A percentile compares a stretch with the other conserved stretches of the same genome.
These are phyloP conservation scores for Ciborinia camelliae DNA, from an alignment of 2,329 filamentous ascomycete genomes.

Conservation along the genomic window DNA sequence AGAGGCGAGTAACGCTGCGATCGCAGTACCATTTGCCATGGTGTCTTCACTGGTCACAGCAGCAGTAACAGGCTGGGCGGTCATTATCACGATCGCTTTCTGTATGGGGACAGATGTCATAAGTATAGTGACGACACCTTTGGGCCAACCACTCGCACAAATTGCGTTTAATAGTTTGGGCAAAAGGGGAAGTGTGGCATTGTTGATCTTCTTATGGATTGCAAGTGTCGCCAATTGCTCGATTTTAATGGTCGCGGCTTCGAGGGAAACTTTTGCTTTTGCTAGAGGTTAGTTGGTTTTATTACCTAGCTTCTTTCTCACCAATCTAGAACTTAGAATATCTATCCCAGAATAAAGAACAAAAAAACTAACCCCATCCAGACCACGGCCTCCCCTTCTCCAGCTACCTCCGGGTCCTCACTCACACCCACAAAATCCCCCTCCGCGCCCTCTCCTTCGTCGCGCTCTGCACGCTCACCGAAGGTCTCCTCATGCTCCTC, in stretches of 20 bases:
- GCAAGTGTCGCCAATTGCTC: slow-evolving; percentile 36
- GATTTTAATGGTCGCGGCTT: slow-evolving; percentile 37
- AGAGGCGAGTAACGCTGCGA: slow-evolving; percentile 36
- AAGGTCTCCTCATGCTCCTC: slow-evolving; percentile 38
- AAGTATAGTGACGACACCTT: slow-evolving; percentile 45
- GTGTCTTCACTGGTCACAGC: slow-evolving; percentile 33
- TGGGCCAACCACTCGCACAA: slow-evolving; percentile 53
- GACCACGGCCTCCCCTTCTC: slow-evolving; percentile 37
- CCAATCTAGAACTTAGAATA: no score
- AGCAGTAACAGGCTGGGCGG: slow-evolving; percentile 49
- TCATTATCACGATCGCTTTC: slow-evolving; percentile 56
- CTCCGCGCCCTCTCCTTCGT: slow-evolving; percentile 35
- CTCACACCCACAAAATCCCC: slow-evolving; percentile 33
- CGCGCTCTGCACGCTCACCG: slow-evolving; percentile 30
- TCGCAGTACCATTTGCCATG: slow-evolving; percentile 38
- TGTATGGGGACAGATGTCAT: slow-evolving; percentile 49
- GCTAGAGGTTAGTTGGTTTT: slow-evolving; percentile 31
- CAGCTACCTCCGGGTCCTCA: slow-evolving; percentile 33
- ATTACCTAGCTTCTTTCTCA: neutral
- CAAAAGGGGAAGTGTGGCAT: slow-evolving; percentile 46
- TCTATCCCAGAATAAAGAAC: no score
- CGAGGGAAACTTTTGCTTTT: slow-evolving; percentile 36
- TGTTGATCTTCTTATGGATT: slow-evolving; percentile 35
- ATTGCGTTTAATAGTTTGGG: slow-evolving; percentile 58
- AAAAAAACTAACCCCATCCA: slow-evolving; percentile 16